These are phyloP conservation scores for Immersiella caudata DNA, from an alignment of 495 filamentous ascomycete species.

Conservation along the genomic window DNA sequence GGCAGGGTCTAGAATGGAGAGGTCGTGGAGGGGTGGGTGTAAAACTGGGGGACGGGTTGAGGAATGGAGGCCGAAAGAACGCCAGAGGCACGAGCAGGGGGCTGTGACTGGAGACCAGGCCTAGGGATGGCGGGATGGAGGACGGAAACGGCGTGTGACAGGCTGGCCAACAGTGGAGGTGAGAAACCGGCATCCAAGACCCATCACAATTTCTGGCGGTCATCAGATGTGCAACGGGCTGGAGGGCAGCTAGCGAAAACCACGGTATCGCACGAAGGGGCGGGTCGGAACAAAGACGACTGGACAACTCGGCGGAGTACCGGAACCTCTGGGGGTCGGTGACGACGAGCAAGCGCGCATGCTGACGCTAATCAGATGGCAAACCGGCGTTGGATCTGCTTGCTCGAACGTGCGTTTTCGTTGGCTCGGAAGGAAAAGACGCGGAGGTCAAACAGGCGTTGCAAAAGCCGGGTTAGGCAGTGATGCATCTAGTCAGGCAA, in stretches of 20 bases:
- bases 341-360: slow-evolving; percentile 41
- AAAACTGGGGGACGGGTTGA: slow-evolving; percentile 21
- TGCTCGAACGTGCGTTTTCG: slow-evolving; percentile 26
- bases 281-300: slow-evolving; percentile 24
- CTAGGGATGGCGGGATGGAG: slow-evolving; percentile 31
- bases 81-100: slow-evolving; percentile 25
- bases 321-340: slow-evolving; percentile 29
- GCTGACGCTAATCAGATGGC: slow-evolving; percentile 45
- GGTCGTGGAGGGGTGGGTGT: slow-evolving; percentile 30
- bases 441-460: slow-evolving; percentile 40
- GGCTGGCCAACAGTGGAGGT: slow-evolving; percentile 31
- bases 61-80: slow-evolving; percentile 28
- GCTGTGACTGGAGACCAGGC: slow-evolving; percentile 27
- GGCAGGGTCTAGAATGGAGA: slow-evolving; percentile 22
- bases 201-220: slow-evolving; percentile 26
- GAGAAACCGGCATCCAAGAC: slow-evolving; percentile 19
- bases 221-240: slow-evolving; percentile 30
- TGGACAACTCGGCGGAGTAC: slow-evolving; percentile 20
- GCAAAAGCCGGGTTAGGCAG: slow-evolving; percentile 53
- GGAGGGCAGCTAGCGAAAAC: slow-evolving; percentile 17
- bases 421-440: slow-evolving; percentile 36
- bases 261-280: slow-evolving; percentile 22
- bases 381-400: slow-evolving; percentile 47
- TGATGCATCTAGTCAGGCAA: slow-evolving; percentile 53
- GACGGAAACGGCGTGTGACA: slow-evolving; percentile 36